These are phyloP conservation scores for Ophiocordyceps camponoti-rufipedis DNA, from an alignment of 2,329 filamentous ascomycete genomes.

Conservation along the genomic window DNA sequence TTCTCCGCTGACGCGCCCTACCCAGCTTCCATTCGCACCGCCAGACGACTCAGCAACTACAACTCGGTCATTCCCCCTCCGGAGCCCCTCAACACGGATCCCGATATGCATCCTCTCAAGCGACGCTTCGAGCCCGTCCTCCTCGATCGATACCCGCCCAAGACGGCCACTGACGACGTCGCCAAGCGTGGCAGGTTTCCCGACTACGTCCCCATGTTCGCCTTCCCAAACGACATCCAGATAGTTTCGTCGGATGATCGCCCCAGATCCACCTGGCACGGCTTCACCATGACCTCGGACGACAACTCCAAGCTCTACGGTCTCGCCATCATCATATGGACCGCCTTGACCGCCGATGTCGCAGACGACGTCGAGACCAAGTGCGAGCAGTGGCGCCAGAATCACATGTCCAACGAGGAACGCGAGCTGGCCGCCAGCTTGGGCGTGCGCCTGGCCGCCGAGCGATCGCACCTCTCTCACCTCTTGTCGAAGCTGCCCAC, in stretches of 20 bases:
- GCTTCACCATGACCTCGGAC: slow-evolving; percentile 91
- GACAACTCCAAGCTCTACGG: slow-evolving; percentile 87
- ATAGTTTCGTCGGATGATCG: slow-evolving; percentile 91
- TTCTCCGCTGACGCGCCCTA: slow-evolving; percentile 2
- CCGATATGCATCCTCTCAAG: slow-evolving; percentile 90
- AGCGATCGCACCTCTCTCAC: slow-evolving; percentile 79
- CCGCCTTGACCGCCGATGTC: slow-evolving; percentile 62
- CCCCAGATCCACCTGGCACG: slow-evolving; percentile 94
- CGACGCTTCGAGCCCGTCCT: slow-evolving; percentile 91
- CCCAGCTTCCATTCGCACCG: slow-evolving; percentile 54
- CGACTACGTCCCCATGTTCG: slow-evolving; percentile 98
- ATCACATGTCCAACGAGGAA: slow-evolving; percentile 79
- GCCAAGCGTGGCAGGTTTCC: slow-evolving; percentile 73
- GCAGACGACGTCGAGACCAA: slow-evolving; percentile 69
- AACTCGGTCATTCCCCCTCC: slow-evolving; percentile 93
- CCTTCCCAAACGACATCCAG: slow-evolving; percentile 93
- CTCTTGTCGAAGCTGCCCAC: slow-evolving; percentile 69
- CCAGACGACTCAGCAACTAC: slow-evolving; percentile 85
- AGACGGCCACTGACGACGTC: slow-evolving; percentile 61
- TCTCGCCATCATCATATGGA: slow-evolving; percentile 84
- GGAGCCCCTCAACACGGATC: slow-evolving; percentile 74
- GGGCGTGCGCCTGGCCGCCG: slow-evolving; percentile 68
- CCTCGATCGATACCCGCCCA: slow-evolving; percentile 81
- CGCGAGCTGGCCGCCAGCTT: slow-evolving; percentile 82
- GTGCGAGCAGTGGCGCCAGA: slow-evolving; percentile 71